Evolutionary conservation across 306 rosid genomes (phyloP), one percentile per base, ranked within the genome.

Genomic region (Trichosanthes cucumerina): DNA sequence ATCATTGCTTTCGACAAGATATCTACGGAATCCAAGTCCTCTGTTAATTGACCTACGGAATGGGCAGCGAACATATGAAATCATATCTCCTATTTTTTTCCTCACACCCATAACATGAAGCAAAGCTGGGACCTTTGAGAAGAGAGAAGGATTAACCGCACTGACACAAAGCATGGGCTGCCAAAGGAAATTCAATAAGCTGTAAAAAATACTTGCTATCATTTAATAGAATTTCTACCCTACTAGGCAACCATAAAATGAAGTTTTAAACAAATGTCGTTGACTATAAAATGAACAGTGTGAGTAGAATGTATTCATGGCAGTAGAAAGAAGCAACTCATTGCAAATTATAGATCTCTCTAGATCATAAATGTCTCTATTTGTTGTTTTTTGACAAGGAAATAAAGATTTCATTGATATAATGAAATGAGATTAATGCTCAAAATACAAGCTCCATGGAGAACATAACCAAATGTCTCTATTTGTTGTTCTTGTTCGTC

Each of bases 91-190:
- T 81, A 96, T 85, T 88, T 90, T 96, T 88, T 89, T 92, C 81
- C 99, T 91, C 81, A 96, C 57, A 78, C 84, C 89, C 96, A 91
- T 86, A 73, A 96, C 86, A 78, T 87, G 92, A 86, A 83, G 93
- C 90, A 96, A 80, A 80, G 99, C 90, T 9, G 97, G 97, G 82
- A 96, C 93, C 91, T 88, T 96, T 26, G 98, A 87, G 90, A 96
- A 90, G 78, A 96, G 99, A 89, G 89, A 85, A 49, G 99, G 98
- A 91, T 96, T 91, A 60, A 96, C 98, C 2, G 99, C 99, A 83
- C 98, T 90, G 83, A 96, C 97, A 80, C 99, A 96, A 12, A 96
- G 97, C 99, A 96, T 92, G 83, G 99, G 98, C 99, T 96, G 99
- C 99, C 69, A 54, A 14, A 36, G 69, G 34, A 38, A 57, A 47